Conservation (phyloP, 1,284 basidiomycete genomes). For the Sanghuangporus sanghuang region DNA sequence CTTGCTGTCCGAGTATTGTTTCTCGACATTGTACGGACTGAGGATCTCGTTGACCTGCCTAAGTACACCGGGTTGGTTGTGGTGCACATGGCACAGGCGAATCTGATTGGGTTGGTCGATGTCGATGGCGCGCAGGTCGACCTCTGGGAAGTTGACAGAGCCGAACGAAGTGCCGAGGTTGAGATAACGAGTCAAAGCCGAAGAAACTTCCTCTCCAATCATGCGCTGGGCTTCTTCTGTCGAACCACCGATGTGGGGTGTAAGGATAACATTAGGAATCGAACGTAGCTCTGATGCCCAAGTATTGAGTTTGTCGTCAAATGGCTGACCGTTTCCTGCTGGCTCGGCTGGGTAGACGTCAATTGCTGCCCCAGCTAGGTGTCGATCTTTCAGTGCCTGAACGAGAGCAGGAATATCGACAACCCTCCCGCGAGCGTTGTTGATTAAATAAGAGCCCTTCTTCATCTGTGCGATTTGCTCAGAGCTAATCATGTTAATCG, state of each 20-base stretch:
- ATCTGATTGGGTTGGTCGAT: conserved; percentile 79
- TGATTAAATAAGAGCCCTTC: conserved; percentile 92
- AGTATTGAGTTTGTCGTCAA: conserved; percentile 80
- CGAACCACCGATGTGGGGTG: conserved; percentile 97
- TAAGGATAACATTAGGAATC: conserved; percentile 88
- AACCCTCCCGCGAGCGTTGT: conserved; percentile 95
- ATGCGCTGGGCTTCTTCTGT: conserved; percentile 98
- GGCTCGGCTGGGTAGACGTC: conserved; percentile 97
- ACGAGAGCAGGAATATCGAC: conserved; percentile 93
- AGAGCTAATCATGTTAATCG: conserved; percentile 87
- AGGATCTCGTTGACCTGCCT: conserved; percentile 92
- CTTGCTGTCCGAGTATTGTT: conserved; percentile 97
- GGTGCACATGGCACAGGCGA: conserved; percentile 94
- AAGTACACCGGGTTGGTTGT: conserved; percentile 96
- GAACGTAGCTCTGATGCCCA: conserved; percentile 75
- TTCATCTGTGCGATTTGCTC: conserved; percentile 89
- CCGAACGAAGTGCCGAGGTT: conserved; percentile 89
- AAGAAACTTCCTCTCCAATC: conserved; percentile 95
- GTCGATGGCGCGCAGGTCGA: conserved; percentile 90
- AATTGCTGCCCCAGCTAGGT: conserved; percentile 90
- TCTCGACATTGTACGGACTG: conserved; percentile 96
- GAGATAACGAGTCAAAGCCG: conserved; percentile 84
- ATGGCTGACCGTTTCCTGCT: conserved; percentile 82
- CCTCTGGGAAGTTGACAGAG: conserved; percentile 99
- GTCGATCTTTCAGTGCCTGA: conserved; percentile 75